Base-by-base conservation (phyloP, 1,284 basidiomycete species). In the Rhodotorula sp. region DNA sequence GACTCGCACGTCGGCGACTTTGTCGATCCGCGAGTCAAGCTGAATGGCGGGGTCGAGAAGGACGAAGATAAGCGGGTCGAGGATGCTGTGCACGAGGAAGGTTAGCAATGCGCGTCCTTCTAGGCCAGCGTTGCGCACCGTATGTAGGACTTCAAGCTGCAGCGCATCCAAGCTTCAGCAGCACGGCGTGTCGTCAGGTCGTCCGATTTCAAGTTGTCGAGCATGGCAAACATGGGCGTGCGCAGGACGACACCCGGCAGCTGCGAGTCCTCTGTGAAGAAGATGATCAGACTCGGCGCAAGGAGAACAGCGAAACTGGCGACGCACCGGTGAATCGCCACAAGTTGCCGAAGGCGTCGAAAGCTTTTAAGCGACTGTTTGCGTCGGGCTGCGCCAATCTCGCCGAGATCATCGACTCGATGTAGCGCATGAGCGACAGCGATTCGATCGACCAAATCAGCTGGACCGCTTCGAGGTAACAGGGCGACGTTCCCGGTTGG, bases 131-230 rank as follows among this genome's bases (percentile, higher is more conserved):
- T 16, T 22, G 56, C 83, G 62, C 79, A 93, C 92, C 92, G 86
- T 67, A 91, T 83, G 79, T 94, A 94, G 1, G 92, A 94, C 77
- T 88, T 89, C n/a, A 95, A 83, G 77, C 88, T 93, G 77, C 90
- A 92, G 40, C 93, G 86, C 89, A 97, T 92, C 94, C 94, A 97
- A 0, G 92, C 93, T 79, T 96, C 94, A 10, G 90, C 90, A 48
- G 90, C 84, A 13, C 92, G 85, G 40, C 89, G 87, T 24, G 89
- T 80, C 65, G 83, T 82, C 2, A 91, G 88, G 76, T 92, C 87
- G 26, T 88, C 87, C 62, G 84, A 87, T 76, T 88, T 88, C 50
- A 98, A 81, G 0, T 88, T 87, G 77, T 96, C 93, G 52, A 99
- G 81, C 20, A 96, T 86, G 59, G 89, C 86, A 83, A 94, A 88